Base-by-base conservation (phyloP, 805 yeast species). In the Kodamaea kakaduensis region DNA sequence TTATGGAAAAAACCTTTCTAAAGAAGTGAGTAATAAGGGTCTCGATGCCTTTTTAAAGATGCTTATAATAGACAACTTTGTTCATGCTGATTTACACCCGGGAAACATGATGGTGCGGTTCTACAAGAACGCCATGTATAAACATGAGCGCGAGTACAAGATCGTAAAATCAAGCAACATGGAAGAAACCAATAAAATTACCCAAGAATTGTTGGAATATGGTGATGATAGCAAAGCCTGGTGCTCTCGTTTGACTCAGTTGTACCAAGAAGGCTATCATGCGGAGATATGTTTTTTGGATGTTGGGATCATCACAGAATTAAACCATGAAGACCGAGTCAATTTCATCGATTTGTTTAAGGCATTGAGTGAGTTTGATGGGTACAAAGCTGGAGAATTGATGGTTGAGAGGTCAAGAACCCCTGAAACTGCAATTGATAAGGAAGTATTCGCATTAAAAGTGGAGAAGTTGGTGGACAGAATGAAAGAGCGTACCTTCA, bases 1-100 rank as follows among this genome's bases (percentile, higher is more conserved):
- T 36, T 56, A 56, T 59, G 64, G 84, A 47, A 53, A 67, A 51
- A 56, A 69, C 33, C 48, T 86, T 26, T 78, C 89, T 10, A 80
- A 78, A 46, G 78, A 75, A 49, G 67, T 81, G 18, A 80, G 88
- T 51, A 88, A 84, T 50, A 82, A 83, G 43, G 84, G 95, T 6
- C 75, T 93, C 16, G 95, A 93, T 55, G 84, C 97, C 3, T 93
- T 93, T 49, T 66, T 93, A 44, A 84, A 88, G 50, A 93, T 93
- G 99, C 68, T 93, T 43, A 82, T 93, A 34, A 60, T 90, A 36
- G 95, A 93, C 61, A 89, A 93, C 56, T 93, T 93, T 58, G 86
- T 89, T 28, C 99, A 93, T 57, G 90, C 97, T 0, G 99, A 93
- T 61, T 67, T 93, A 40, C 99, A 93, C 48, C 97, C 98, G 0